These are phyloP conservation scores for Aspergillus nanangensis DNA, from an alignment of 495 filamentous ascomycete species.

Conservation along the genomic window DNA sequence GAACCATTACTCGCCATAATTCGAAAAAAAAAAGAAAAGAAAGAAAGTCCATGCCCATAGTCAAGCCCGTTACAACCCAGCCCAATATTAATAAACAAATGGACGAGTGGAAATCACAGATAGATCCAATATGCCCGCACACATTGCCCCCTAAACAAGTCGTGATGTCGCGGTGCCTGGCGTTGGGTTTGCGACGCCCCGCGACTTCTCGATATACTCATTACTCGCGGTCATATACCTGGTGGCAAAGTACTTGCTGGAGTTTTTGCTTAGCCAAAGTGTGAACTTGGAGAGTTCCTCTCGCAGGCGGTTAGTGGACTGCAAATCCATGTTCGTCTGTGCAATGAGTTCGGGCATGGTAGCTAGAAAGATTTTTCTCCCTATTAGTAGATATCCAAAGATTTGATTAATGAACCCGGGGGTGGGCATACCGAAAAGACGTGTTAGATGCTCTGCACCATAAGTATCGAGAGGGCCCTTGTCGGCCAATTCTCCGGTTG, in stretches of 20 bases:
- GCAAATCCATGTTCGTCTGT: conserved; percentile 95
- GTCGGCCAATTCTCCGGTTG: conserved; percentile 52
- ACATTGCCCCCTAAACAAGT: too few species aligned
- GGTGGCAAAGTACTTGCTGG: conserved; percentile 66
- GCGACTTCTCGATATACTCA: conserved; percentile 56
- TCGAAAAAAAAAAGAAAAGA: background rate
- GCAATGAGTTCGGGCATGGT: conserved; percentile 89
- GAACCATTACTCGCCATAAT: conserved; percentile 7
- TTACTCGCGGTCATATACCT: conserved; percentile 66
- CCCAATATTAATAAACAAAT: too few species aligned
- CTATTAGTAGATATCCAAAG: too few species aligned
- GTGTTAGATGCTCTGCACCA: conserved; percentile 83
- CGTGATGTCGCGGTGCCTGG: conserved; percentile 26
- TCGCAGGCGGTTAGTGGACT: conserved; percentile 78
- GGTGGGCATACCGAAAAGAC: conserved; percentile 84
- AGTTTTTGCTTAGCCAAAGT: conserved; percentile 72
- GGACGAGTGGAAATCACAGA: too few species aligned
- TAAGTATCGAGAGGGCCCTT: conserved; percentile 76
- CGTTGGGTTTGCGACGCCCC: conserved; percentile 26
- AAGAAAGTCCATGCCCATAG: background rate
- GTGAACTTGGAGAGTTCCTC: conserved; percentile 83
- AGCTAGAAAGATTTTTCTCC: conserved; percentile 58
- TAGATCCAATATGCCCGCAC: too few species aligned
- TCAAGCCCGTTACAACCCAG: too few species aligned
- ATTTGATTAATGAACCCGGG: background rate